These are phyloP conservation scores for Fonticula alba DNA, from an alignment of 78 protist genomes.

Conservation along the genomic window DNA sequence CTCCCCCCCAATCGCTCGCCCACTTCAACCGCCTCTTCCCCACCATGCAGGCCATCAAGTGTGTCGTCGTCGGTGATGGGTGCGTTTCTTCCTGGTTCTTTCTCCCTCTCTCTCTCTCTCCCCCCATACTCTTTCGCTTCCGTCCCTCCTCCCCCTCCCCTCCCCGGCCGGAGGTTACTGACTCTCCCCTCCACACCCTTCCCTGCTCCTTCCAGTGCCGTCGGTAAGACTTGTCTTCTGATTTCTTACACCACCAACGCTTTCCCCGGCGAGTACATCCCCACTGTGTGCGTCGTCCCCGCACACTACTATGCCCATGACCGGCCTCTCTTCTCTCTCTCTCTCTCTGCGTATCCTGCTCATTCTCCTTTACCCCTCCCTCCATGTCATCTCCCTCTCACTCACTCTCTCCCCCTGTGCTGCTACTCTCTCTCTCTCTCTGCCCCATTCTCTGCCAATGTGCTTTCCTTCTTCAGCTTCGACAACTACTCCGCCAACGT, in stretches of 20 bases:
- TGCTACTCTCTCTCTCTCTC: no score
- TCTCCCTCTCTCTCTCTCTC: no score
- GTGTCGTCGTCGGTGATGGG: constrained; percentile 85
- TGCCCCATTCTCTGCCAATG: not conserved
- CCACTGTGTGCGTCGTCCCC: constrained; percentile 10
- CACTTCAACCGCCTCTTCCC: not conserved
- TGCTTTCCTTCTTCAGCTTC: constrained; percentile 15
- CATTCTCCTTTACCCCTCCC: no score
- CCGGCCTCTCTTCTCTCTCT: no score
- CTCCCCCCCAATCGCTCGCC: not conserved
- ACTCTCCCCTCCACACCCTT: not conserved
- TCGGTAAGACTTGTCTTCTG: constrained; percentile 67
- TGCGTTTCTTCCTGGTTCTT: no score
- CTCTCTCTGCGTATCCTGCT: no score
- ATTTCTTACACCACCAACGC: constrained; percentile 72
- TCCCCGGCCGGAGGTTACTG: not conserved
- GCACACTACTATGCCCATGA: no score
- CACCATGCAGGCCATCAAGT: constrained; percentile 59
- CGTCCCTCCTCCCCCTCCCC: no score
- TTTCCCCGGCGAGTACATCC: constrained; percentile 64
- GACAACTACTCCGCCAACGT: constrained; percentile 76
- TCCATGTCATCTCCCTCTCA: no score
- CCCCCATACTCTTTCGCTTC: no score
- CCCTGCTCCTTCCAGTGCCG: no score
- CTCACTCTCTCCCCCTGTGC: no score